These are phyloP conservation scores for Liriodendron chinense DNA, from an alignment of 164 flowering plant species.

Conservation along the genomic window DNA sequence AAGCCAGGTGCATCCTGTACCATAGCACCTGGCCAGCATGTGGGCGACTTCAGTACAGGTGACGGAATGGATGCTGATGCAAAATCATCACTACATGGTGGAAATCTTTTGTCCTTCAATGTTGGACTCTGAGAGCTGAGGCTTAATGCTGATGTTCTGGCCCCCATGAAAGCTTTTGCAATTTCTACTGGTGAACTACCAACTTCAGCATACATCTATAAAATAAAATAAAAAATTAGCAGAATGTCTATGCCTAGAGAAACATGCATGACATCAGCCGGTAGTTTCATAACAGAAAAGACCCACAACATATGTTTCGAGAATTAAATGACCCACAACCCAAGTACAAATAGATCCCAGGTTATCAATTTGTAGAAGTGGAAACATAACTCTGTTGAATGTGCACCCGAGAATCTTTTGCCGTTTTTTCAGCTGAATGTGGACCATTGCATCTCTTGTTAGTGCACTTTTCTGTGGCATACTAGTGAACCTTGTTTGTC, in stretches of 20 bases:
- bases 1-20: constrained; percentile 48
- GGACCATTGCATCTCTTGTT: neutral
- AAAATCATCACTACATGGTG: constrained; percentile 27
- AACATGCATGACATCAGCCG: too few species aligned
- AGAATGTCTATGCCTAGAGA: too few species aligned
- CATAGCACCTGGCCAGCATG: constrained; percentile 84
- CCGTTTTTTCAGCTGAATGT: neutral
- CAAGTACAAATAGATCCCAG: too few species aligned
- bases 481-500: too few species aligned
- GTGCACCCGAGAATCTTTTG: neutral
- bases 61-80: constrained; percentile 34
- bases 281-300: too few species aligned
- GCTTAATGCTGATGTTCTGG: constrained; percentile 40
- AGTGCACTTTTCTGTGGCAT: too few species aligned
- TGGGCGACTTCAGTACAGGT: constrained; percentile 48
- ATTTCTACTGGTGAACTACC: constrained; percentile 84
- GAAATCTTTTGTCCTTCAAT: constrained; percentile 31
- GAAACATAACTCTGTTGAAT: neutral
- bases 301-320: neutral
- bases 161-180: constrained; percentile 87
- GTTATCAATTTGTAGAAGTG: neutral
- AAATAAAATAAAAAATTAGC: neutral
- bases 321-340: too few species aligned
- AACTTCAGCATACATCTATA: constrained; percentile 51
- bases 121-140: constrained; percentile 26